phyloP scores from a whole-genome alignment of 768 basidiomycete genomes.

The Boletus edulis region DNA sequence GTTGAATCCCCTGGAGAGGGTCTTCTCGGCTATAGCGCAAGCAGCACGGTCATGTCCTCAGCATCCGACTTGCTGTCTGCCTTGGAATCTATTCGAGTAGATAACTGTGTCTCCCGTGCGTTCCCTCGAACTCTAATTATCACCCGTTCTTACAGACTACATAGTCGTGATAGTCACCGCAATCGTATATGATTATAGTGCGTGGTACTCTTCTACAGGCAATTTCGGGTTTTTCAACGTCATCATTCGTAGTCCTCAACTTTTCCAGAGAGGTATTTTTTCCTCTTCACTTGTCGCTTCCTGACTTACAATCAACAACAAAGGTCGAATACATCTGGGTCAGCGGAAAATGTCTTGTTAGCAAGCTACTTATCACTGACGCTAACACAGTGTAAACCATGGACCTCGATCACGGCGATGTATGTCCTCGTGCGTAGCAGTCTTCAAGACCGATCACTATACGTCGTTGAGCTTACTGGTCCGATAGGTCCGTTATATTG shows the following conservation, averaged over 20 bases:
- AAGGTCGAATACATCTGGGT: slow-evolving; percentile 1
- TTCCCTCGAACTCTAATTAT: background rate
- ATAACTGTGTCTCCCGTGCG: background rate
- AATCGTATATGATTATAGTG: background rate
- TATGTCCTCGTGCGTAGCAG: background rate
- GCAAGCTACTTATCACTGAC: background rate
- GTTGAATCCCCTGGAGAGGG: too few relatives aligned
- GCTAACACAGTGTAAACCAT: background rate
- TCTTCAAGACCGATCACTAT: background rate
- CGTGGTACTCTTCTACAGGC: background rate
- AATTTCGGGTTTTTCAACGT: background rate
- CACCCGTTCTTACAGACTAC: background rate
- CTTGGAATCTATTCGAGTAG: background rate
- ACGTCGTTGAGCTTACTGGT: background rate
- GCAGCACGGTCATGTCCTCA: background rate
- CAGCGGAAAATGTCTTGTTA: background rate
- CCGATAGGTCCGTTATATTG: background rate
- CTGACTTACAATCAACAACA: background rate
- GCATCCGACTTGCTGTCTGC: background rate
- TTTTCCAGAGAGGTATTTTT: background rate
- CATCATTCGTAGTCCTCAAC: background rate
- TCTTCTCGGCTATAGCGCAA: too few relatives aligned
- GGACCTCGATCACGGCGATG: background rate
- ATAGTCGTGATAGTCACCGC: background rate
- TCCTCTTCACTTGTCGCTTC: background rate